Percentiles rank a stretch among this genome's conserved stretches.
Evolutionary conservation across 129 eudicot species (phyloP).

Genomic region (Chrysanthemum makinoi): DNA sequence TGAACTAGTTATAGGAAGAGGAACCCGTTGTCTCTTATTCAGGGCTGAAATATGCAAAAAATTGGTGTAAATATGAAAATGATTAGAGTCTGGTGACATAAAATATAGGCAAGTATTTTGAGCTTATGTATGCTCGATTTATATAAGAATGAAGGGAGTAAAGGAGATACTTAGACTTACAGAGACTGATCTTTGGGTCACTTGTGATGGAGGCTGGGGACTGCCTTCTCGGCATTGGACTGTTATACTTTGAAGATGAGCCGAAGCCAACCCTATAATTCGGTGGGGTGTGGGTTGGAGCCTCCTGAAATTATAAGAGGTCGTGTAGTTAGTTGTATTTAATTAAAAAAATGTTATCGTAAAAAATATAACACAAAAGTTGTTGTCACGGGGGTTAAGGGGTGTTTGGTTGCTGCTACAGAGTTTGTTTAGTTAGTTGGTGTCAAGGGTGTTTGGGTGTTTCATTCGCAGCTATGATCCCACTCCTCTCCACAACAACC

Average conservation of each 20-base stretch:
- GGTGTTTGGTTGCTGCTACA: too few relatives aligned
- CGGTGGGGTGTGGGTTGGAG: slow-evolving; percentile 40
- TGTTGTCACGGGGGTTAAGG: too few relatives aligned
- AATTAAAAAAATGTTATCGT: too few relatives aligned
- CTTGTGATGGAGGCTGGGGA: slow-evolving; percentile 33
- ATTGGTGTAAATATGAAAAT: background rate
- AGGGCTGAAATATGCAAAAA: slow-evolving; percentile 52
- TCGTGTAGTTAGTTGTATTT: too few relatives aligned
- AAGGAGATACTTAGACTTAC: slow-evolving; percentile 25
- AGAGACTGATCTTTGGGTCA: slow-evolving; percentile 64
- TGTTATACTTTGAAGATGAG: slow-evolving; percentile 50
- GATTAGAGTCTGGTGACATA: background rate
- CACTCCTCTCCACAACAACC: too few relatives aligned
- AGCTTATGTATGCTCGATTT: background rate
- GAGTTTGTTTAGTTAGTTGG: too few relatives aligned
- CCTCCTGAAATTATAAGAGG: slow-evolving; percentile 51
- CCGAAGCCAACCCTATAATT: slow-evolving; percentile 69
- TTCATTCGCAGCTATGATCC: too few relatives aligned
- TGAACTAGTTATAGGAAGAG: slow-evolving; percentile 92
- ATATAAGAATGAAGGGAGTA: background rate
- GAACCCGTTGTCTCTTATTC: slow-evolving; percentile 97
- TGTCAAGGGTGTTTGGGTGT: too few relatives aligned
- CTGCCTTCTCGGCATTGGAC: slow-evolving; percentile 42
- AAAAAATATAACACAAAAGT: too few relatives aligned
- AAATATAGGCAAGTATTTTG: background rate